Evolutionary conservation across 768 basidiomycete species (phyloP), one percentile per base, ranked within the genome.

Genomic region (Tephrocybe sp.): DNA sequence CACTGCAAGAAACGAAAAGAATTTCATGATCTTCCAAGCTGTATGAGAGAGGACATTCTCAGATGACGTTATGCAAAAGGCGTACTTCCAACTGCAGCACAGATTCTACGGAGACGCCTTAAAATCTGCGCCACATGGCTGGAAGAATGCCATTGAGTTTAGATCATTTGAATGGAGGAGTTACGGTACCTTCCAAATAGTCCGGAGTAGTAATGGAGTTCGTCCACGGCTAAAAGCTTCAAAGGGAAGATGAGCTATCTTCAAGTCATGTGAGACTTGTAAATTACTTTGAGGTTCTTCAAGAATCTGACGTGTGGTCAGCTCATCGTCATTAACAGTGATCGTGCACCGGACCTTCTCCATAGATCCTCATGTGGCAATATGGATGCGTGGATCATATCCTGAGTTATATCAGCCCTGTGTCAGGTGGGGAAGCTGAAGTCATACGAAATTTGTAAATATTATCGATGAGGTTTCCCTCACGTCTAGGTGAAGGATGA

Each of bases 171-270:
- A 5, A 47, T n/a, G 20, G 28, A 28, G 26, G 39, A 21, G 48
- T 14, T 15, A 12, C 17, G 3, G 20, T 57, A 87, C 90, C 88
- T 91, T 56, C 92, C 93, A 45, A 94, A 78, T 10, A 88, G 68
- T 33, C 87, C 86, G 1, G 82, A 76, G 61, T 96, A 95, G 62
- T 90, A 93, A 65, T 96, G 93, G 30, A 95, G 64, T 63, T 96
- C 93, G 61, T 94, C 90, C 2, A 93, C 84, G 0, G 81, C 91
- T 48, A 95, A 74, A 12, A 93, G 71, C 73, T 84, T 48, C 26
- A 20, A 25, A 26, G 4, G 12, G 15, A 39, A 48, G 30, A 4
- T 28, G 9, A 47, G 3, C 26, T 3, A 36, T 15, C 18, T 36
- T 15, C 7, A n/a, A 12, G 15, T 36, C 34, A 15, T 36, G 15